Evolutionary conservation across 2,329 filamentous ascomycete species (phyloP).

Genomic region (Talaromyces albobiverticillius): DNA sequence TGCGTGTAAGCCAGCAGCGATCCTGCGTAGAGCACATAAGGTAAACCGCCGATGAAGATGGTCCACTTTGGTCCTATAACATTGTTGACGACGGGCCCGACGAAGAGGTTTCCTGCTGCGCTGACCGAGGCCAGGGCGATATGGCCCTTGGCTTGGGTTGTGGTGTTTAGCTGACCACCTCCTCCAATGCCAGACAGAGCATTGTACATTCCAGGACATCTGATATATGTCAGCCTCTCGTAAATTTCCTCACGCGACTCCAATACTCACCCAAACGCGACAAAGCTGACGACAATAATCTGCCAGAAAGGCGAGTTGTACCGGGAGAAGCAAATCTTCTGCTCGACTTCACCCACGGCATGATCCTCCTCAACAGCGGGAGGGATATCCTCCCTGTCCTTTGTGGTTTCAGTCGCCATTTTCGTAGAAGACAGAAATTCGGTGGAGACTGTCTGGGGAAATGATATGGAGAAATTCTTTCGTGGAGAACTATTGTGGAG

Average conservation of each 20-base stretch:
- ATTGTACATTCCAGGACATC: conserved; percentile 32
- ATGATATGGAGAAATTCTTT: no score
- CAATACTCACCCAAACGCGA: conserved; percentile 1
- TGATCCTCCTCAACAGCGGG: not conserved
- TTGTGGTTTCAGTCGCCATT: no score
- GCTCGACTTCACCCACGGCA: not conserved
- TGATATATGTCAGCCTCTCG: no score
- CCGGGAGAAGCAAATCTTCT: not conserved
- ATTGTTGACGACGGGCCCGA: conserved; percentile 33
- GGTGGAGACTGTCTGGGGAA: no score
- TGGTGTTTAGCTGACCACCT: conserved; percentile 35
- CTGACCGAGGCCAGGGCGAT: conserved; percentile 35
- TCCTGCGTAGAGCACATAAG: conserved; percentile 35
- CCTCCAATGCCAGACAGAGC: conserved; percentile 36
- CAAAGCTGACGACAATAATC: not conserved
- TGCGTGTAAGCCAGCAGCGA: conserved; percentile 30
- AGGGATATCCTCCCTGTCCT: not conserved
- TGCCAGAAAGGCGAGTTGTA: not conserved
- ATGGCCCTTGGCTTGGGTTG: conserved; percentile 36
- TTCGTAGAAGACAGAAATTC: no score
- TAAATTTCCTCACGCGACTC: no score
- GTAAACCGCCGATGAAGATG: conserved; percentile 37
- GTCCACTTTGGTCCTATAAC: conserved; percentile 31
- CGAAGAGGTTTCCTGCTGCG: conserved; percentile 31
- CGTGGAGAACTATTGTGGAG: no score